phyloP scores from a whole-genome alignment of 805 yeast genomes.

The Wickerhamomyces chaumierensis region DNA sequence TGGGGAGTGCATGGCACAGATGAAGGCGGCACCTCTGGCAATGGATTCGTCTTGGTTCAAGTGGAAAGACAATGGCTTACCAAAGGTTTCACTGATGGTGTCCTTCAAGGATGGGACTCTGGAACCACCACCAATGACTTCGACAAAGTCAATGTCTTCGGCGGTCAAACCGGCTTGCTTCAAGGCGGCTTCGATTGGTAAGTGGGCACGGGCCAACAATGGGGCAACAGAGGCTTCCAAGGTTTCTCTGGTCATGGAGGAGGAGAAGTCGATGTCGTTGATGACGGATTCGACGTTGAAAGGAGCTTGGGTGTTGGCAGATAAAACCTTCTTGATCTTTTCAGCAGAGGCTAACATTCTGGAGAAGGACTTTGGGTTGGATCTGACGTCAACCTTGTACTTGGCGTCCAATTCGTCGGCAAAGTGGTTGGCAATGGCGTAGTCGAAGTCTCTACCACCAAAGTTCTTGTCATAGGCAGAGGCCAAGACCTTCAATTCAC shows the following conservation, averaged over 20 bases:
- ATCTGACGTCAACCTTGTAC: conserved; percentile 85
- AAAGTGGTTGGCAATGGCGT: conserved; percentile 87
- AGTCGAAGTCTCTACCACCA: conserved; percentile 97
- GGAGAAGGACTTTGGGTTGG: conserved; percentile 90
- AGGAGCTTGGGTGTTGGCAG: conserved; percentile 93
- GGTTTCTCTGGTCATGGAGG: conserved; percentile 81
- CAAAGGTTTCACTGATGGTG: conserved; percentile 67
- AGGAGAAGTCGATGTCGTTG: conserved; percentile 93
- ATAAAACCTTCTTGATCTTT: conserved; percentile 86
- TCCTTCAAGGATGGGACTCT: conserved; percentile 93
- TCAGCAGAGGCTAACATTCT: conserved; percentile 90
- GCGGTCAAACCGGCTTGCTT: conserved; percentile 62
- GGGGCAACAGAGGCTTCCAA: conserved; percentile 86
- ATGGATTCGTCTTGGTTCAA: conserved; percentile 98
- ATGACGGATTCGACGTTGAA: conserved; percentile 91
- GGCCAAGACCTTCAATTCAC: conserved; percentile 89
- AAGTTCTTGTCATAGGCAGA: conserved; percentile 91
- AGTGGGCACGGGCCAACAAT: conserved; percentile 60
- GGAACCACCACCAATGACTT: conserved; percentile 96
- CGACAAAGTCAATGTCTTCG: conserved; percentile 80
- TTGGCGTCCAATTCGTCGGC: conserved; percentile 86
- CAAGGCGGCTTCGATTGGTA: conserved; percentile 76
- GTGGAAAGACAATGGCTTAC: conserved; percentile 82
- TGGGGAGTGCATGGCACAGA: conserved; percentile 98
- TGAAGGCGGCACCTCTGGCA: conserved; percentile 98